Conservation (phyloP, 2,329 filamentous ascomycete species). For the Colletotrichum sp. region DNA sequence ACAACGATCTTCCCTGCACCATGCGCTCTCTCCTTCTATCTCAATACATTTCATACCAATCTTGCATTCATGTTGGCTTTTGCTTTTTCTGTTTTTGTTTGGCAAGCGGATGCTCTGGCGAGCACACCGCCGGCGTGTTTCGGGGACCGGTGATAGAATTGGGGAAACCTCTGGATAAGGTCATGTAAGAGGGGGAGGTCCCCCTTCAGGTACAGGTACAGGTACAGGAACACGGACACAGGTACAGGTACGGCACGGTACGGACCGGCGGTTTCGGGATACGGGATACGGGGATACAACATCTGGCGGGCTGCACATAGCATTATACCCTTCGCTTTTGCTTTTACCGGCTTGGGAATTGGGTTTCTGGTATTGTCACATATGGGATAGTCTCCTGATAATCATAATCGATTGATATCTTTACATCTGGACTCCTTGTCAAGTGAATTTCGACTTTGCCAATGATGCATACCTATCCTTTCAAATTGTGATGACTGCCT, state of each 20-base stretch:
- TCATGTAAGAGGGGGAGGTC: background rate
- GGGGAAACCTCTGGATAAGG: background rate
- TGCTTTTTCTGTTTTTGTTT: background rate
- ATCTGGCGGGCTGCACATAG: constrained; percentile 22
- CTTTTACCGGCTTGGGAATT: constrained; percentile 5
- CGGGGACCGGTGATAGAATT: background rate
- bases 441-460: background rate
- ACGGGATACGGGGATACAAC: background rate
- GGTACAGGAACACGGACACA: background rate
- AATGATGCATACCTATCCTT: background rate
- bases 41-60: constrained; percentile 5
- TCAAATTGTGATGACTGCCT: background rate
- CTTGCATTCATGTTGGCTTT: constrained; percentile 2
- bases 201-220: background rate
- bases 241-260: background rate
- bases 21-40: background rate
- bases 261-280: background rate
- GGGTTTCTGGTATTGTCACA: constrained; percentile 13
- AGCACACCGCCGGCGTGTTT: background rate
- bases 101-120: background rate
- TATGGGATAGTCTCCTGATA: constrained; percentile 22
- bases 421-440: background rate
- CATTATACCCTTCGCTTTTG: constrained; percentile 23
- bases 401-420: constrained; percentile 17
- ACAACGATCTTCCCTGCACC: background rate